Evolutionary conservation across 305 asterid genomes (phyloP).

Genomic region (Petunia hybrid): DNA sequence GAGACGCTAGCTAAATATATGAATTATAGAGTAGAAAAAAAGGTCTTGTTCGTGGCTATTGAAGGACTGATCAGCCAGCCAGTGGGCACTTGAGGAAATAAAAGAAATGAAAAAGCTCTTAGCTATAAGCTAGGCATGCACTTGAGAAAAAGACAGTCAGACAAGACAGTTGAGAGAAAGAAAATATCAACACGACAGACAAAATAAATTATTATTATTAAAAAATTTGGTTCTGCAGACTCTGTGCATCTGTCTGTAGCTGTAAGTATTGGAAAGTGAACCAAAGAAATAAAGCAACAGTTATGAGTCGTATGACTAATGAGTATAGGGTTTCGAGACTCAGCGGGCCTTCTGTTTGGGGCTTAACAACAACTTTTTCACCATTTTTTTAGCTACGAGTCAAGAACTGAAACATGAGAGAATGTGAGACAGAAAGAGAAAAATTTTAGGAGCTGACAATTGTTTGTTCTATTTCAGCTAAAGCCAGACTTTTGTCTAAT

Average conservation of each 20-base stretch:
- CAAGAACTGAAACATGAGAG: slow-evolving; percentile 22
- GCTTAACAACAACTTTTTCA: slow-evolving; percentile 6
- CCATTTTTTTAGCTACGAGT: not conserved
- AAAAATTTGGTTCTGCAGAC: slow-evolving; percentile 38
- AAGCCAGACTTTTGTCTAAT: slow-evolving; percentile 49
- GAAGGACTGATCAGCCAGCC: slow-evolving; percentile 27
- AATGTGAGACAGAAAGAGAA: slow-evolving; percentile 25
- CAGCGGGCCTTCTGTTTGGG: slow-evolving; percentile 14
- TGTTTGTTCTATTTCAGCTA: slow-evolving; percentile 51
- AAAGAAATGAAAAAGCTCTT: slow-evolving; percentile 1
- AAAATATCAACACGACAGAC: not conserved
- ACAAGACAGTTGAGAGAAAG: slow-evolving; percentile 58
- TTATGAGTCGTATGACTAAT: not conserved
- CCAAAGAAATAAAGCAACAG: not conserved
- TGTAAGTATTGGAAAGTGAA: slow-evolving; percentile 56
- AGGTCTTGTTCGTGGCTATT: slow-evolving; percentile 33
- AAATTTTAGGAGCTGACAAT: slow-evolving; percentile 43
- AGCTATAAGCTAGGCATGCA: slow-evolving; percentile 27
- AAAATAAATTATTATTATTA: not conserved
- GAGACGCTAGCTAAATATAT: too few relatives aligned
- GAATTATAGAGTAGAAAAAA: too few relatives aligned
- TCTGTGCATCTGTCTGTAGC: slow-evolving; percentile 40
- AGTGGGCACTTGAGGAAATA: slow-evolving; percentile 14
- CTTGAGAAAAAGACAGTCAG: slow-evolving; percentile 47
- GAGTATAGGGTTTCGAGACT: not conserved